Conservation (phyloP, 257 asterid species). For the Penstemon barbatus region DNA sequence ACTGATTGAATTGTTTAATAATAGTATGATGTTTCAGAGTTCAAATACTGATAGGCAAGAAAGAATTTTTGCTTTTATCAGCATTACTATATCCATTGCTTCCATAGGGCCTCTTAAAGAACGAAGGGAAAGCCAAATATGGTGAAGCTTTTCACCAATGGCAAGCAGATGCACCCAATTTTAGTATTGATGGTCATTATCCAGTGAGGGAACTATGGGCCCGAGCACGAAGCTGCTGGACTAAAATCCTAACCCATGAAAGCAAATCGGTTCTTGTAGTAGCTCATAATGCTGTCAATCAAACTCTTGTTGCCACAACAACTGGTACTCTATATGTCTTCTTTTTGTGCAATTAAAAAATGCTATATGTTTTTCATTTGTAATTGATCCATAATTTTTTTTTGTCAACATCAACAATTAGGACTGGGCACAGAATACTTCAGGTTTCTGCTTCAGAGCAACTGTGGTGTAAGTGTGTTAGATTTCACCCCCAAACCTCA, state of each 20-base stretch:
- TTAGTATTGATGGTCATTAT: slow-evolving; percentile 81
- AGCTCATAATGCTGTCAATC: slow-evolving; percentile 98
- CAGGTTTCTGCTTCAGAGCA: slow-evolving; percentile 88
- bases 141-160: slow-evolving; percentile 87
- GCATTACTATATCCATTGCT: too few relatives aligned
- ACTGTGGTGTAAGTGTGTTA: slow-evolving; percentile 91
- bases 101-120: too few relatives aligned
- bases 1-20: too few relatives aligned
- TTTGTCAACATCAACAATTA: slow-evolving; percentile 25
- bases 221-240: slow-evolving; percentile 88
- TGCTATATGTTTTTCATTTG: not conserved
- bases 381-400: slow-evolving; percentile 2
- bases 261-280: slow-evolving; percentile 80
- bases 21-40: too few relatives aligned
- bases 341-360: not conserved
- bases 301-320: slow-evolving; percentile 96
- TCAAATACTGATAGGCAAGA: too few relatives aligned
- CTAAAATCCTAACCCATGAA: slow-evolving; percentile 66
- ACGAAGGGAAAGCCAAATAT: slow-evolving; percentile 61
- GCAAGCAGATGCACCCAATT: slow-evolving; percentile 89
- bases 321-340: slow-evolving; percentile 47
- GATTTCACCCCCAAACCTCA: slow-evolving; percentile 82
- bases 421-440: slow-evolving; percentile 86
- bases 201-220: slow-evolving; percentile 94
- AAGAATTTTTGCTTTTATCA: too few relatives aligned